Evolutionary conservation across 768 basidiomycete genomes (phyloP), one percentile per base, ranked within the genome.

Genomic region (Galerina marginata): DNA sequence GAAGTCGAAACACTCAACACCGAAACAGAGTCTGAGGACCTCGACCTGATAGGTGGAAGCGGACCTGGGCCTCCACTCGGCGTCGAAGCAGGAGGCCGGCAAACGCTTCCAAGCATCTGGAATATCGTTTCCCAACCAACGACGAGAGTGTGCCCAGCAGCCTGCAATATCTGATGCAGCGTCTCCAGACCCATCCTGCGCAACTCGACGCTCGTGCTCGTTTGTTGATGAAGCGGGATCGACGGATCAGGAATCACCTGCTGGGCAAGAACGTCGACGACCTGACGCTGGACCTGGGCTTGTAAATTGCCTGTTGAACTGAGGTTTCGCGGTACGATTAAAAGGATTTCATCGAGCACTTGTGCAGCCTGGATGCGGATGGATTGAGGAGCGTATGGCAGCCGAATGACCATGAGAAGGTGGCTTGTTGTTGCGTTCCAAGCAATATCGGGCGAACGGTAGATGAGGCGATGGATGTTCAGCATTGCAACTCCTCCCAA

Each of bases 81-180:
- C 4, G 62, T 59, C n/a, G 76, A 70, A 1, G 77, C 61, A 0
- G 78, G 73, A 1, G 89, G 82, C 50, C 83, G 84, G 72, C 95
- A 98, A 9, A 97, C 93, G 59, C 92, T 94, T 43, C 87, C 86
- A 6, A 99, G 80, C 85, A 98, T 95, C 64, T 89, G 86, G 72
- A 99, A 98, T 65, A 98, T 94, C 0, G 82, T 90, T 65, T 91
- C 89, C 96, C 96, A 99, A 0, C 97, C 96, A 12, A 91, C 86
- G 7, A 95, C 85, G 1, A 99, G 81, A 0, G 94, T 95, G 72
- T 98, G 95, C 0, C 93, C 96, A 0, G 93, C 92, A 1, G 89
- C 87, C 70, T 98, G 93, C 9, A 99, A 78, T 54, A 99, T 95
- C 65, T 92, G 86, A 64, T 95, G 92, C 9, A 99, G 75, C 0